Evolutionary conservation across 2,329 filamentous ascomycete genomes (phyloP).

Genomic region (Hypoxylon sp.): DNA sequence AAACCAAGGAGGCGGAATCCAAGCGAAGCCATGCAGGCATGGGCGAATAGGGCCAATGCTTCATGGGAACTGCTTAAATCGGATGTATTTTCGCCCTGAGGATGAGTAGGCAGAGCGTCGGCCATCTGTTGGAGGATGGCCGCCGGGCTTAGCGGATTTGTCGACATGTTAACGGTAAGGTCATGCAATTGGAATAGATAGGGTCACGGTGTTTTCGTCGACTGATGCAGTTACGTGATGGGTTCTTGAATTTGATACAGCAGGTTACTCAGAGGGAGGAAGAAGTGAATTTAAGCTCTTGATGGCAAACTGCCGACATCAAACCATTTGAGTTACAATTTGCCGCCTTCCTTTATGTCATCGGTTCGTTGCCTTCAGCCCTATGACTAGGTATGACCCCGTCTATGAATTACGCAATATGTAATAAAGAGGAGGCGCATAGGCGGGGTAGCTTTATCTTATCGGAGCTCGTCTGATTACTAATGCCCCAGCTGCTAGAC

Average conservation of each 20-base stretch:
- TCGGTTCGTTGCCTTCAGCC: slow-evolving; percentile 47
- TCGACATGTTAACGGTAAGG: slow-evolving; percentile 39
- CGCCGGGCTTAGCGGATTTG: slow-evolving; percentile 58
- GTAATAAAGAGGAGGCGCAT: slow-evolving; percentile 24
- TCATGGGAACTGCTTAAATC: slow-evolving; percentile 80
- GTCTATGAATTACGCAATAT: slow-evolving; percentile 26
- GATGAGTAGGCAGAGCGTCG: slow-evolving; percentile 69
- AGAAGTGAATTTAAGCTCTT: neutral
- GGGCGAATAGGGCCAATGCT: slow-evolving; percentile 83
- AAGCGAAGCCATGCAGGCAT: slow-evolving; percentile 84
- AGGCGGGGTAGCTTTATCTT: slow-evolving; percentile 53
- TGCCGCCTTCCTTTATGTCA: slow-evolving; percentile 45
- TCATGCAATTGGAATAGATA: slow-evolving; percentile 3
- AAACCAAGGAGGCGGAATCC: slow-evolving; percentile 86
- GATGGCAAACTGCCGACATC: slow-evolving; percentile 17
- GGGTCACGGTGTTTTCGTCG: slow-evolving; percentile 7
- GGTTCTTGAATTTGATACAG: neutral
- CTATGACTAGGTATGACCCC: too few species aligned
- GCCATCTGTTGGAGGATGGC: slow-evolving; percentile 69
- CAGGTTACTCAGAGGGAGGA: neutral
- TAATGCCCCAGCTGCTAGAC: neutral
- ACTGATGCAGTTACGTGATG: neutral
- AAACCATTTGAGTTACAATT: slow-evolving; percentile 8
- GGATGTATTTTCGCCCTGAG: slow-evolving; percentile 65
- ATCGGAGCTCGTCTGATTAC: slow-evolving; percentile 44